A percentile compares a stretch with the other conserved stretches of the same genome.
Evolutionary conservation across 2,329 filamentous ascomycete genomes (phyloP).

Genomic region (Helotiales sp.): DNA sequence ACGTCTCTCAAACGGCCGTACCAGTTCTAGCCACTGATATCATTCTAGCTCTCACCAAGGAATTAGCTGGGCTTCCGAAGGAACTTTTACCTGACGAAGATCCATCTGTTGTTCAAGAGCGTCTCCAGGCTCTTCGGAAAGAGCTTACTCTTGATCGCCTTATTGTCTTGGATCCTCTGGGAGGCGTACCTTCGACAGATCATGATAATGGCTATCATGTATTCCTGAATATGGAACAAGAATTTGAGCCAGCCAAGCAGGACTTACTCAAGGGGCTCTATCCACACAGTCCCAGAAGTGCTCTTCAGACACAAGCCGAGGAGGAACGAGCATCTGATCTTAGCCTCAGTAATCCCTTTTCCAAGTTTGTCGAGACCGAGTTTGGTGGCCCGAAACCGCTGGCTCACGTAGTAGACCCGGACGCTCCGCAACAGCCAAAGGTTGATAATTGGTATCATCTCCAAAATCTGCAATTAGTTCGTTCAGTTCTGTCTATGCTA

Average conservation of each 20-base stretch:
- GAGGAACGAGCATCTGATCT: constrained; percentile 28
- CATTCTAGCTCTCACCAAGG: constrained; percentile 76
- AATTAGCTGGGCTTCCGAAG: constrained; percentile 70
- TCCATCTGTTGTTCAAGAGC: constrained; percentile 46
- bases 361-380: constrained; percentile 47
- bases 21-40: constrained; percentile 64
- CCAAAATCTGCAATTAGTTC: constrained; percentile 76
- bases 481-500: constrained; percentile 72
- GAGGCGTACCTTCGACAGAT: constrained; percentile 76
- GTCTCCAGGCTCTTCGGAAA: constrained; percentile 50
- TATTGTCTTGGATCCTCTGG: constrained; percentile 85
- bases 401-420: not conserved
- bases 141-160: constrained; percentile 77
- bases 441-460: constrained; percentile 54
- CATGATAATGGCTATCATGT: constrained; percentile 70
- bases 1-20: constrained; percentile 52
- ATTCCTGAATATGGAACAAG: constrained; percentile 93
- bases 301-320: not conserved
- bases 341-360: constrained; percentile 49
- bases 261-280: constrained; percentile 53
- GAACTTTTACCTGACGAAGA: constrained; percentile 47
- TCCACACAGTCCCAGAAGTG: not conserved
- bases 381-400: constrained; percentile 17
- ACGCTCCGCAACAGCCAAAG: constrained; percentile 3
- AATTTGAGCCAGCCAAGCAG: constrained; percentile 71